Base-by-base conservation (phyloP, 1,284 basidiomycete species). In the Ceratobasidium sp. region DNA sequence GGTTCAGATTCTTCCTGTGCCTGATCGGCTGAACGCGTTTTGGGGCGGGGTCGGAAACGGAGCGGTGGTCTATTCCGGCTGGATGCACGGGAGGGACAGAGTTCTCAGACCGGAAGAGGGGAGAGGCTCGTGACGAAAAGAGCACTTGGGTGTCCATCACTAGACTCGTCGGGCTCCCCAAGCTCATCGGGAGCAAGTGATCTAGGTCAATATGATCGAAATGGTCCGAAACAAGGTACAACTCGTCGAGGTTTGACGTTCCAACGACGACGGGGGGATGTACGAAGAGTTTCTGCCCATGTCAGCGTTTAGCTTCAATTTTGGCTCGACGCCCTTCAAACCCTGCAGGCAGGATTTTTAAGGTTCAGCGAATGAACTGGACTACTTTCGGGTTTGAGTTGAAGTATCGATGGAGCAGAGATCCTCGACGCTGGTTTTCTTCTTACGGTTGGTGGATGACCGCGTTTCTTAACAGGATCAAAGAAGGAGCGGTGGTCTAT, bases 11-110 rank as follows among this genome's bases (percentile, higher is more conserved):
- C 82, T 89, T 86, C 59, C 87, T 85, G 17, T 86, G 86, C 20
- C 87, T 87, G 0, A 85, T 88, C 10, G 87, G 86, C 1, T 88
- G 78, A 88, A 87, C 42, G 89, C 90, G 33, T 90, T 90, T 2
- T 0, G 10, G 12, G 86, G 86, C 3, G 74, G 78, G 59, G 79
- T 81, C 73, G 83, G 83, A 15, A 68, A 10, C 2, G 80, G 80
- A 4, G 82, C 81, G 62, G 79, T 44, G 50, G 50, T 50, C 67
- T 7, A 13, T 26, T 3, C 26, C 57, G 1, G 38, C 20, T 10
- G 33, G 52, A 52, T 7, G 67, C 15, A 1, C 23, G 12, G 44
- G 28, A n/a, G 52, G 40, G n/a, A 44, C 23, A 17, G 56, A 48
- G 20, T 65, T 52, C 26, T 54, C 61, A 62, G 48, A 48, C 7